Percentiles rank a stretch among this genome's conserved stretches.
Conservation (phyloP, 2,329 filamentous ascomycete species). For the Cladosporium sp. region DNA sequence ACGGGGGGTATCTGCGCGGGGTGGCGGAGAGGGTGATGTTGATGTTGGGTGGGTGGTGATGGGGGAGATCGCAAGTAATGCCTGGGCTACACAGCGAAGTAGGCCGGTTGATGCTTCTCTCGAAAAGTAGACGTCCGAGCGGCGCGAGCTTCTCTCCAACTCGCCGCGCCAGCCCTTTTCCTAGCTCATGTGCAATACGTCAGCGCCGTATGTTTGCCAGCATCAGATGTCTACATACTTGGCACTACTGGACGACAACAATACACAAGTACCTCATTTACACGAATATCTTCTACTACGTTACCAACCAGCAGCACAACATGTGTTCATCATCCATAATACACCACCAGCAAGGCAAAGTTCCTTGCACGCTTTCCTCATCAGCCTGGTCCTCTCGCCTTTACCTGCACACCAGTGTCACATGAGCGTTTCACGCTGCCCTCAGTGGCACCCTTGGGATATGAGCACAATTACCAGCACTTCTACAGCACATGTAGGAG, state of each 20-base stretch:
- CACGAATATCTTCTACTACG: neutral
- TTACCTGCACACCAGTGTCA: neutral
- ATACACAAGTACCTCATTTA: neutral
- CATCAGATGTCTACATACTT: neutral
- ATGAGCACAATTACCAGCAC: neutral
- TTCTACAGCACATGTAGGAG: neutral
- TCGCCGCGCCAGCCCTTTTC: conserved; percentile 3
- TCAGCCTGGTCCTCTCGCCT: neutral
- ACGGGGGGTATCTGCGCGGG: conserved; percentile 16
- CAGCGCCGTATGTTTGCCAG: neutral
- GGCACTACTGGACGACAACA: neutral
- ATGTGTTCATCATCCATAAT: neutral
- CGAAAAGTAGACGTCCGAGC: neutral
- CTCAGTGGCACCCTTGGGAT: neutral
- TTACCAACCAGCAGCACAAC: neutral
- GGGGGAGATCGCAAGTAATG: neutral
- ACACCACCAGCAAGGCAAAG: neutral
- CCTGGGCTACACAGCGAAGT: neutral
- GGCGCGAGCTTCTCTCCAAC: neutral
- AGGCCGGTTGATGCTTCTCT: neutral
- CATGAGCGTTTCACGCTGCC: neutral
- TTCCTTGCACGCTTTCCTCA: neutral
- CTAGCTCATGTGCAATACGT: neutral
- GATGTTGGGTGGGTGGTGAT: neutral
- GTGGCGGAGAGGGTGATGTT: conserved; percentile 4